Evolutionary conservation across 1,139 yeast species (phyloP).

Genomic region (Suhomyces atakaporum): DNA sequence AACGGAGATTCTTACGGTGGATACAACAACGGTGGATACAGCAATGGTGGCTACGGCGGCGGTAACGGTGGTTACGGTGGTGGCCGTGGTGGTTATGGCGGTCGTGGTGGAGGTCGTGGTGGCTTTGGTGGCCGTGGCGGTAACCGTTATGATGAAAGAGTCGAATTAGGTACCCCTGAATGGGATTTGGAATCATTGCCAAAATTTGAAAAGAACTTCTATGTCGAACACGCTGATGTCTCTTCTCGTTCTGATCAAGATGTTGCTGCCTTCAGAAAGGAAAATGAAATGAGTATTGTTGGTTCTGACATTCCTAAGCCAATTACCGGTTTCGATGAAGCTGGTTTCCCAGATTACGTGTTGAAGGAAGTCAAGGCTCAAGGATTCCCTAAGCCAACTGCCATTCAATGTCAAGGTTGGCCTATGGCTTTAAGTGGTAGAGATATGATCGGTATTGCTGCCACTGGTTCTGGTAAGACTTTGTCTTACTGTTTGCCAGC

Average conservation of each 20-base stretch:
- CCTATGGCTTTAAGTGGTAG: constrained; percentile 99
- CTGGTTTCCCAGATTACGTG: constrained; percentile 95
- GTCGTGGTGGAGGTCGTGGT: constrained; percentile 41
- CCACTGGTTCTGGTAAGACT: constrained; percentile 99
- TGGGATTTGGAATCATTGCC: constrained; percentile 82
- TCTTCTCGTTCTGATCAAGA: constrained; percentile 74
- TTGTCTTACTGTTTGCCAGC: constrained; percentile 95
- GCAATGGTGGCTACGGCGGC: constrained; percentile 25
- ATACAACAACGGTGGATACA: constrained; percentile 29
- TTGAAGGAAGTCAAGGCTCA: constrained; percentile 84
- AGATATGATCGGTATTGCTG: constrained; percentile 98
- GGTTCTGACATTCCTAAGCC: constrained; percentile 95
- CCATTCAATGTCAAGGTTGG: constrained; percentile 99
- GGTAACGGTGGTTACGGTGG: constrained; percentile 37
- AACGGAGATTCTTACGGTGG: constrained; percentile 26
- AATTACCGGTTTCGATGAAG: constrained; percentile 88
- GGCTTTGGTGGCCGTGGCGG: constrained; percentile 30
- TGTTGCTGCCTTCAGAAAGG: constrained; percentile 71
- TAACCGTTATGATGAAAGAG: constrained; percentile 43
- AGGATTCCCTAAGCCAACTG: constrained; percentile 93
- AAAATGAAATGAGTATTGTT: constrained; percentile 78
- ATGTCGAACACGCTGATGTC: constrained; percentile 81
- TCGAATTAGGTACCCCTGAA: constrained; percentile 65
- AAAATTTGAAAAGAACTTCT: constrained; percentile 92
- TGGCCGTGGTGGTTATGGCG: constrained; percentile 30